Conservation (phyloP, 768 basidiomycete genomes). For the Mycena crocata region DNA sequence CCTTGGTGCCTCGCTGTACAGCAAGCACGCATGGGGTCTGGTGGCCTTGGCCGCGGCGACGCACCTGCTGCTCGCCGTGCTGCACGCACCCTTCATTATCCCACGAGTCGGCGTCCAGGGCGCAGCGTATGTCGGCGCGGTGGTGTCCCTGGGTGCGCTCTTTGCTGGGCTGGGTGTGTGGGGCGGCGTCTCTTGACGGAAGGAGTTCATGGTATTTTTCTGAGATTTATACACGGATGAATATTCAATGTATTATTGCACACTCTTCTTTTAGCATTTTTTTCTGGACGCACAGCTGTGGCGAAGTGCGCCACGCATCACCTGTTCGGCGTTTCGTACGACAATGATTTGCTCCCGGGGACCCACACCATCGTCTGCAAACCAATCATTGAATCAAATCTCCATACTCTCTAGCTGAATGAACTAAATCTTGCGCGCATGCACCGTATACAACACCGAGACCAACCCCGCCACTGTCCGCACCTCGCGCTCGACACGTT, state of each 20-base stretch:
- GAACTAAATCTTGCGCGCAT: constrained; percentile 45
- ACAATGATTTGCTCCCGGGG: too few relatives aligned
- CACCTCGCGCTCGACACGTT: constrained; percentile 60
- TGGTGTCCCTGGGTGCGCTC: constrained; percentile 75
- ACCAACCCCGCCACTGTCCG: constrained; percentile 59
- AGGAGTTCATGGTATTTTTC: neutral
- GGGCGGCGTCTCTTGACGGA: constrained; percentile 67
- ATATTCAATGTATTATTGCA: constrained; percentile 8
- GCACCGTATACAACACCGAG: constrained; percentile 60
- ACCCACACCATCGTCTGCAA: too few relatives aligned
- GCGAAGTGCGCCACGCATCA: too few relatives aligned
- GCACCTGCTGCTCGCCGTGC: constrained; percentile 66
- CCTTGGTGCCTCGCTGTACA: constrained; percentile 71
- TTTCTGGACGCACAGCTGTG: too few relatives aligned
- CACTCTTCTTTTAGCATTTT: neutral
- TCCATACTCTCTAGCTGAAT: neutral
- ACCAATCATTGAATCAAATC: neutral
- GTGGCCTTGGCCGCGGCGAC: constrained; percentile 51
- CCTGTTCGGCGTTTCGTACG: too few relatives aligned
- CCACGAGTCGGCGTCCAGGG: constrained; percentile 82
- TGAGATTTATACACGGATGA: neutral
- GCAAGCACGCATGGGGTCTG: constrained; percentile 44
- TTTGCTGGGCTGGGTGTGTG: constrained; percentile 81
- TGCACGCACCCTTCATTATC: constrained; percentile 76
- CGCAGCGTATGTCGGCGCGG: constrained; percentile 75